phyloP scores from a whole-genome alignment of 352 stramenopile genomes.

The Phytopythium sindhum region DNA sequence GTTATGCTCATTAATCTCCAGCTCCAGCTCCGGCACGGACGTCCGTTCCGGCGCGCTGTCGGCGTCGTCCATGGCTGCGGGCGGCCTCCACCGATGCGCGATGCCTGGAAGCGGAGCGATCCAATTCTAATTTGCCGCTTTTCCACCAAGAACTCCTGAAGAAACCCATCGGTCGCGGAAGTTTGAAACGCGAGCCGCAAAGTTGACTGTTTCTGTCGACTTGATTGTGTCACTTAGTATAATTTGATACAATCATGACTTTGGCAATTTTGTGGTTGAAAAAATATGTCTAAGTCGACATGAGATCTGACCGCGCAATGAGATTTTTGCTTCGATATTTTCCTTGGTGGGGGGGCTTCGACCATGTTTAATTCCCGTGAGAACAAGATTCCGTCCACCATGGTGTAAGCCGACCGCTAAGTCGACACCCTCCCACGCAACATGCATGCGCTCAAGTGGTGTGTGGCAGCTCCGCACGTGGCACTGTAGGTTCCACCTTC shows the following conservation, averaged over 20 bases:
- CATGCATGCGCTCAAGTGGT: not conserved
- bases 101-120: not conserved
- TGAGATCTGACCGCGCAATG: not conserved
- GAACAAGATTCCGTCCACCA: not conserved
- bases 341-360: not conserved
- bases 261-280: not conserved
- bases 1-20: constrained; percentile 6
- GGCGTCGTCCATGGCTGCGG: constrained; percentile 31
- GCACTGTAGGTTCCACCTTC: no score
- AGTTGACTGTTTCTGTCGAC: not conserved
- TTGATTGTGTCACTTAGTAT: not conserved
- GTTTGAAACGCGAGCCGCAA: not conserved
- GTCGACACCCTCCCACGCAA: not conserved
- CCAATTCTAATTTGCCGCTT: not conserved
- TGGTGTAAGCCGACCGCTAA: not conserved
- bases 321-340: not conserved
- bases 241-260: not conserved
- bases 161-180: not conserved
- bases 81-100: not conserved
- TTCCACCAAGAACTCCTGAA: not conserved
- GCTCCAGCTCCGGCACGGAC: constrained; percentile 10
- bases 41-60: constrained; percentile 29
- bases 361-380: not conserved
- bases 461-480: not conserved
- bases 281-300: not conserved